Evolutionary conservation across 768 basidiomycete genomes (phyloP), one percentile per base, ranked within the genome.

Genomic region (Porphyrellus cyaneotinctus): DNA sequence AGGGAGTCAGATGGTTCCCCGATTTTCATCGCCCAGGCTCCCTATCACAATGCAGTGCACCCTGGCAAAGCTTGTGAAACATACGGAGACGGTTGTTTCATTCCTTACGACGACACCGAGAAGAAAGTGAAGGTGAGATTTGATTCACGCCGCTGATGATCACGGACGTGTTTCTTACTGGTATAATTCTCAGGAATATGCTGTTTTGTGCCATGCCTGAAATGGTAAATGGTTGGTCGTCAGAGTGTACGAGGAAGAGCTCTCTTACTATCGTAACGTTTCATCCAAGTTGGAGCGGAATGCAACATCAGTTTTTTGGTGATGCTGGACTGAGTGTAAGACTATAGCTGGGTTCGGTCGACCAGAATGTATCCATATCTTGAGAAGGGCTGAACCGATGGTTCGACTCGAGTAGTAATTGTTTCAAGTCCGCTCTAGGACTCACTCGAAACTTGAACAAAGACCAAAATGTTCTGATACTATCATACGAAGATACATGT

Each of bases 11-110:
- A 84, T 52, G 85, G 84, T n/a, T 72, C 75, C 2, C 74, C 72
- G 8, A 71, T 87, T 17, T 88, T 78, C 65, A 72, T 90, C 51
- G 82, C 78, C 6, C 77, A 81, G 59, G 87, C 83, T 4, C 70
- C 73, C 12, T 64, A 83, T 69, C 70, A 79, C 13, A 72, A 70
- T 20, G 76, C 74, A 10, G 72, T 76, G 31, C 77, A 82, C 62
- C 84, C 85, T 7, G 87, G 85, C n/a, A 88, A 88, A 67, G 75
- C 75, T 28, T 78, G 79, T 58, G 74, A 75, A 60, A 36, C 69
- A 78, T 70, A 60, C 22, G 68, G 64, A 43, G 77, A 82, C 49
- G 82, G 80, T 74, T 82, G 80, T 14, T 82, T 78, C 56, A 79
- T 88, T 45, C 75, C 84, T 4, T 80, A 77, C 49, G 76, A 70